A percentile compares a stretch with the other conserved stretches of the same genome.
Evolutionary conservation across 2,329 filamentous ascomycete genomes (phyloP).

Genomic region (Aspergillus hiratsukae): DNA sequence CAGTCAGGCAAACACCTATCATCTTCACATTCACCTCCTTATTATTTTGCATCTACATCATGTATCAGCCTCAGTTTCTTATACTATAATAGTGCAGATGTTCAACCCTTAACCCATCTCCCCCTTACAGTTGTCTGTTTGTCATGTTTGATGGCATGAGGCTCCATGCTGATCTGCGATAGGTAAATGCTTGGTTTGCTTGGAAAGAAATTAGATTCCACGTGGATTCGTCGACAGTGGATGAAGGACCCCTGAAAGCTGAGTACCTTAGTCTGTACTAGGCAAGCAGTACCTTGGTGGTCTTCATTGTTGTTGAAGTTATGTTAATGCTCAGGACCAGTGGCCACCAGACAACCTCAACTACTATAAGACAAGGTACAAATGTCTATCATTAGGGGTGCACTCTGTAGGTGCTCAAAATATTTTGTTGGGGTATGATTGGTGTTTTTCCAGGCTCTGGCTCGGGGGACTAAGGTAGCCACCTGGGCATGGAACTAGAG

Average conservation of each 20-base stretch:
- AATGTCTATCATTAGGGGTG: neutral
- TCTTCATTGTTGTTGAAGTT: neutral
- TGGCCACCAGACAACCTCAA: too few species aligned
- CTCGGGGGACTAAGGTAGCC: too few species aligned
- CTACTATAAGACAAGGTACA: too few species aligned
- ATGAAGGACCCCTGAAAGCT: neutral
- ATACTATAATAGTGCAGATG: neutral
- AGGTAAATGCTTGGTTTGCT: slow-evolving; percentile 17
- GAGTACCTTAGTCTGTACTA: neutral
- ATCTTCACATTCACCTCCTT: too few species aligned
- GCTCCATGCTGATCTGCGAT: slow-evolving; percentile 12
- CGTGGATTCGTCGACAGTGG: neutral
- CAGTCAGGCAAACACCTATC: neutral
- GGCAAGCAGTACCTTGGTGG: neutral
- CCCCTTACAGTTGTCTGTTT: neutral
- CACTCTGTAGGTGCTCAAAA: too few species aligned
- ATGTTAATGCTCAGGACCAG: too few species aligned
- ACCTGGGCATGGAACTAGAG: neutral
- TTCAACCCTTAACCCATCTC: neutral
- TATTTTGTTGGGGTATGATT: too few species aligned
- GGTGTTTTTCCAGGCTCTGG: too few species aligned
- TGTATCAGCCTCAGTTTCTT: slow-evolving; percentile 2
- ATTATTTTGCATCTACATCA: neutral
- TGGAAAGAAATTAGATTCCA: neutral
- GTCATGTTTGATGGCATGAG: neutral